Evolutionary conservation across 139 green algal genomes (phyloP).

Genomic region (Trebouxia sp.): DNA sequence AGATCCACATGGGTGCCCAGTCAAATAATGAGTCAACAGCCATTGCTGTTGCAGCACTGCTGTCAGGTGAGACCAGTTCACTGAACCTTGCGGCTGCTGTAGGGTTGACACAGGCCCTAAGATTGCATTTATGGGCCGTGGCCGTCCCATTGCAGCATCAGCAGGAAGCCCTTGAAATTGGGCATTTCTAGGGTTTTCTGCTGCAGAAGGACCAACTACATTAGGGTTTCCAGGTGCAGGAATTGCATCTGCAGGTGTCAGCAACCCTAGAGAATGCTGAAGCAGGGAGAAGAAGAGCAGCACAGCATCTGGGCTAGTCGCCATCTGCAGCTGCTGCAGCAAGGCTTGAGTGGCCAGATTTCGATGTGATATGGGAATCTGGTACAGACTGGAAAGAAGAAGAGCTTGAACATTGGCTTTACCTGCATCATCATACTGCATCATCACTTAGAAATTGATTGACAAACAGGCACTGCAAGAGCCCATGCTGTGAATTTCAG

Average conservation of each 20-base stretch:
- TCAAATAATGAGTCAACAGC: conserved; percentile 7
- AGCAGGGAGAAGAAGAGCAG: neutral
- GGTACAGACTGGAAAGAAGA: neutral
- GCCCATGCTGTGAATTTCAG: no score
- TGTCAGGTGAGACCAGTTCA: no score
- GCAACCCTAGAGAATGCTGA: neutral
- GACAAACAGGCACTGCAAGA: no score
- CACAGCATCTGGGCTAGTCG: neutral
- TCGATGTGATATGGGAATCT: neutral
- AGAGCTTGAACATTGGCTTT: neutral
- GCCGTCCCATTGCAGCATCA: no score
- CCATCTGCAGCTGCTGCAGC: neutral
- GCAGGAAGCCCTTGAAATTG: no score
- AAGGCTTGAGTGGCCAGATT: neutral
- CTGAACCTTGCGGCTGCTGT: neutral
- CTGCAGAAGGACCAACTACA: no score
- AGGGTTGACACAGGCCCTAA: neutral
- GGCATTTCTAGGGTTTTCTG: no score
- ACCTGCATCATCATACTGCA: no score
- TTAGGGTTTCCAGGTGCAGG: no score
- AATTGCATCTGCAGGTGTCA: neutral
- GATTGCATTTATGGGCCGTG: no score
- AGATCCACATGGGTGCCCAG: neutral
- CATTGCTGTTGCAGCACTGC: neutral
- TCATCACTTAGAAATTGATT: no score